These are phyloP conservation scores for Hypsizygus ulmarius DNA, from an alignment of 1,284 basidiomycete species.

Conservation along the genomic window DNA sequence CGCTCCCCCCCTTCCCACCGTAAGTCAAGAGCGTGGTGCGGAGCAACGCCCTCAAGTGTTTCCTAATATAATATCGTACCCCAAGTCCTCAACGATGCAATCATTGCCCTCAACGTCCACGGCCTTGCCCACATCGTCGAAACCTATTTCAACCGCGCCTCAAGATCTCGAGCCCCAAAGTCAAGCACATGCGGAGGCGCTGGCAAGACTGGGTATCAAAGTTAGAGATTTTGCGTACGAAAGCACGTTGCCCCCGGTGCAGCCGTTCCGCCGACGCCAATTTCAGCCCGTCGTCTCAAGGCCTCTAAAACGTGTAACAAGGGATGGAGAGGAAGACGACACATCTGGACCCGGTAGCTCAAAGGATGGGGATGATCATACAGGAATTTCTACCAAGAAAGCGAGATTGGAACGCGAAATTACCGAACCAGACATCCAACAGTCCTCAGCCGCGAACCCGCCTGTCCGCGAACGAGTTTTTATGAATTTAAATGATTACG, in stretches of 20 bases:
- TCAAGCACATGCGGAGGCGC: conserved; percentile 26
- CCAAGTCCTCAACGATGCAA: conserved; percentile 16
- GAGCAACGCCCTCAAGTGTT: conserved; percentile 21
- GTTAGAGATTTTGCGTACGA: conserved; percentile 73
- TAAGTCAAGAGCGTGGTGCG: conserved; percentile 25
- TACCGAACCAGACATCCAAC: conserved; percentile 46
- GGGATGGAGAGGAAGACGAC: conserved; percentile 25
- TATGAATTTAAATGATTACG: conserved; percentile 26
- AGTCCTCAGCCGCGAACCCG: conserved; percentile 10
- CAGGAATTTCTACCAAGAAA: conserved; percentile 18
- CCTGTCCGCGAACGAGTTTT: conserved; percentile 30
- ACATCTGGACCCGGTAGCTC: conserved; percentile 2
- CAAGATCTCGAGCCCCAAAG: conserved; percentile 31
- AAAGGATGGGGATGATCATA: conserved; percentile 3
- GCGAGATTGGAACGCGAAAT: conserved; percentile 41
- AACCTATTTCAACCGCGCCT: conserved; percentile 18
- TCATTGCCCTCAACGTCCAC: conserved; percentile 14
- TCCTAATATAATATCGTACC: conserved; percentile 20
- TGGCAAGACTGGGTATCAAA: conserved; percentile 54
- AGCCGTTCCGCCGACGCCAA: conserved; percentile 44
- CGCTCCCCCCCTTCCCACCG: conserved; percentile 18
- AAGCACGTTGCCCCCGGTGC: conserved; percentile 58
- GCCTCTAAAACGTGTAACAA: conserved; percentile 37
- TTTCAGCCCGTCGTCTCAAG: conserved; percentile 41
- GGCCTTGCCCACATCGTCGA: conserved; percentile 12